Evolutionary conservation across 768 basidiomycete genomes (phyloP), one percentile per base, ranked within the genome.

Genomic region (Leccinum uliginosum): DNA sequence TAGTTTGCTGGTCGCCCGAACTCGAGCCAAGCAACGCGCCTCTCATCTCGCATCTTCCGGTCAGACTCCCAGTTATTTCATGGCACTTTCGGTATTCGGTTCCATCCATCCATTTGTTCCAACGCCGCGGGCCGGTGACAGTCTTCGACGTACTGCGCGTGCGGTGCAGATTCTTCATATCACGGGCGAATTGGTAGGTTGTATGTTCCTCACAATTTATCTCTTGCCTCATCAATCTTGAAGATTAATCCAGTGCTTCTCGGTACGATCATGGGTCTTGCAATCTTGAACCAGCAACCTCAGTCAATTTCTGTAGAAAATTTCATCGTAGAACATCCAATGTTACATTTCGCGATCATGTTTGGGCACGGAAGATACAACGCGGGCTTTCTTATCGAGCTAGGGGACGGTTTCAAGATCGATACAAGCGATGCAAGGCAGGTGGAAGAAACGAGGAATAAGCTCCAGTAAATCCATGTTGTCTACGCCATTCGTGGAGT

Each of bases 301-400:
- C 11, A 52, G 2, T n/a, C 14, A 14, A 9, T 2, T 29, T 53
- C 19, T 2, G 14, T 32, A 63, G 65, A 66, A 23, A 54, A 55
- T 29, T 59, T 59, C 43, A 29, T 62, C 15, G 50, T 35, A 19
- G 62, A 62, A 52, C 56, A 66, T 30, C 54, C 60, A 0, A 59
- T 57, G 54, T 58, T 59, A 1, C 58, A 55, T 47, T 54, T 55
- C 15, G 62, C 65, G 29, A 53, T 62, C 56, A 56, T 66, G 59
- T 64, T 64, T 54, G 65, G 65, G 24, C 58, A 59, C 15, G 65
- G 53, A 51, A 58, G 65, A 55, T 63, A 61, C 26, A 57, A 57
- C 24, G 55, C 59, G 0, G 64, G 64, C 6, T 3, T 58, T 21
- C 56, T 65, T 19, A 58, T 66, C 43, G 53, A 65, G 19, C 51